Evolutionary conservation across 768 basidiomycete genomes (phyloP).

Genomic region (Russula vinacea): DNA sequence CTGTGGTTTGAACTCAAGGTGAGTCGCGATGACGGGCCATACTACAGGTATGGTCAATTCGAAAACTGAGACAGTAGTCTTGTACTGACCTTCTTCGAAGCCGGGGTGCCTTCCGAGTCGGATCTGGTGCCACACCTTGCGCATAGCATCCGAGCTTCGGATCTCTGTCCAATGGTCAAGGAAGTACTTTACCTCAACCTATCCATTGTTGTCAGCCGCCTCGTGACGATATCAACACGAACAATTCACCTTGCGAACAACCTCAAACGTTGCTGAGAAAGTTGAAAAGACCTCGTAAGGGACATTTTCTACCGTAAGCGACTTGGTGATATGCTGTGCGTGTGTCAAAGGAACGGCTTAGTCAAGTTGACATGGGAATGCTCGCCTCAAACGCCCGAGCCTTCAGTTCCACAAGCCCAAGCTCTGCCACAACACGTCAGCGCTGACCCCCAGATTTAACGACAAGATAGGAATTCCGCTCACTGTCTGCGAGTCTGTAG

Average conservation of each 20-base stretch:
- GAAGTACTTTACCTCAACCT: conserved; percentile 75
- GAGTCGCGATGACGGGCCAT: conserved; percentile 64
- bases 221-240: neutral
- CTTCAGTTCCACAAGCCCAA: conserved; percentile 70
- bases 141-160: conserved; percentile 79
- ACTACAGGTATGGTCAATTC: conserved; percentile 38
- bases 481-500: conserved; percentile 80
- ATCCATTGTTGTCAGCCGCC: conserved; percentile 6
- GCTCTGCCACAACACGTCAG: conserved; percentile 42
- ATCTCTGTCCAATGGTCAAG: conserved; percentile 80
- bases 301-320: conserved; percentile 74
- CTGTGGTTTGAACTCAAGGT: conserved; percentile 56
- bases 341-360: conserved; percentile 6
- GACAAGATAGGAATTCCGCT: conserved; percentile 33
- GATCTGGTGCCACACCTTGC: conserved; percentile 80
- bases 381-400: conserved; percentile 60
- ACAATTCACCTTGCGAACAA: conserved; percentile 62
- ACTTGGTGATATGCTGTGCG: conserved; percentile 67
- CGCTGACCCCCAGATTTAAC: neutral
- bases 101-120: conserved; percentile 79
- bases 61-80: neutral
- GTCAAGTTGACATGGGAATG: neutral
- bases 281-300: conserved; percentile 83
- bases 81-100: conserved; percentile 71
- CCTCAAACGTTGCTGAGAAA: conserved; percentile 78